Conservation (phyloP, 495 filamentous ascomycete species). For the Rostrohypoxylon terebratum region DNA sequence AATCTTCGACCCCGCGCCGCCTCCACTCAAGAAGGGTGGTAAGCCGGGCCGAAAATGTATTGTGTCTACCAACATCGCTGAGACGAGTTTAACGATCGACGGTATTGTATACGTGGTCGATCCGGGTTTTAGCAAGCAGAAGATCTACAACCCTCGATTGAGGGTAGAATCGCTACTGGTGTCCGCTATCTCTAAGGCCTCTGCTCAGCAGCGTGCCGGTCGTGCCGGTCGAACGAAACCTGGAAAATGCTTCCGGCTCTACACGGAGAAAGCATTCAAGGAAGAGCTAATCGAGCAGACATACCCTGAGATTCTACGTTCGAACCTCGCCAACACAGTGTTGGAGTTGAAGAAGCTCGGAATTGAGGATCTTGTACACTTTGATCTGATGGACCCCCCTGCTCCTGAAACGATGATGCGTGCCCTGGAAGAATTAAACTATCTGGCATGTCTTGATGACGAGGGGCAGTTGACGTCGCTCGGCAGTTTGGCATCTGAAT, state of each 20-base stretch:
- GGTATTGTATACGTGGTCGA: constrained; percentile 99
- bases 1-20: constrained; percentile 92
- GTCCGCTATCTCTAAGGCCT: constrained; percentile 96
- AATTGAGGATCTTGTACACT: constrained; percentile 95
- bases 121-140: constrained; percentile 99
- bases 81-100: constrained; percentile 97
- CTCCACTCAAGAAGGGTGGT: constrained; percentile 76
- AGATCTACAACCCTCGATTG: constrained; percentile 97
- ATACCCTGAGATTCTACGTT: constrained; percentile 93
- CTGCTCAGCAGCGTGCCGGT: constrained; percentile 97
- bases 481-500: constrained; percentile 90
- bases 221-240: constrained; percentile 98
- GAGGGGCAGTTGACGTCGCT: constrained; percentile 90
- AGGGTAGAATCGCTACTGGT: constrained; percentile 96
- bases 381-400: constrained; percentile 98
- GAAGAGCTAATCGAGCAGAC: constrained; percentile 98
- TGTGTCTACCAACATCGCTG: constrained; percentile 96
- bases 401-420: constrained; percentile 99
- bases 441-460: constrained; percentile 94
- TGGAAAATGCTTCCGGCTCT: constrained; percentile 97
- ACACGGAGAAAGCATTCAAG: constrained; percentile 97
- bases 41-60: constrained; percentile 94
- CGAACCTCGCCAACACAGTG: constrained; percentile 93
- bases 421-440: constrained; percentile 97
- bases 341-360: constrained; percentile 98